A percentile compares a stretch with the other conserved stretches of the same genome.
Evolutionary conservation across 805 yeast species (phyloP).

Genomic region (Kuraishia ogatae): DNA sequence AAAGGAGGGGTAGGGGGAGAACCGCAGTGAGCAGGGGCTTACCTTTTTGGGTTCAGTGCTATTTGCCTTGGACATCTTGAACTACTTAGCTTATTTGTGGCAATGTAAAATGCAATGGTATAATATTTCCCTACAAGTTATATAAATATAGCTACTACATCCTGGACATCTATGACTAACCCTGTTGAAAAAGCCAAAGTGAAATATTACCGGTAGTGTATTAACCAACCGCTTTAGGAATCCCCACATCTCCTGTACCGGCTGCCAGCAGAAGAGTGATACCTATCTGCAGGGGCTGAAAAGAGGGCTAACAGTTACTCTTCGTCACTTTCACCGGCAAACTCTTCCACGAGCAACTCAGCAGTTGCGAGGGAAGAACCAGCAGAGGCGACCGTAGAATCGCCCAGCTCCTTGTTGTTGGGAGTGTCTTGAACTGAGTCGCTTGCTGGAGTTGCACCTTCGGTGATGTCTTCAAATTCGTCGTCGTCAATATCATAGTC

Average conservation of each 20-base stretch:
- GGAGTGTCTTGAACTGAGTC: background rate
- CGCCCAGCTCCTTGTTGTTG: background rate
- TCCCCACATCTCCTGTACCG: background rate
- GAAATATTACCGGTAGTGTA: background rate
- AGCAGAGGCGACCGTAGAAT: background rate
- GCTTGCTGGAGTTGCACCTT: constrained; percentile 5
- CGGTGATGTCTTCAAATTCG: constrained; percentile 17
- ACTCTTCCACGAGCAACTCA: constrained; percentile 6
- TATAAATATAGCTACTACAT: background rate
- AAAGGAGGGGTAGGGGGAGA: background rate
- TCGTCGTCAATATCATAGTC: constrained; percentile 26
- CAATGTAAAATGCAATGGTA: background rate
- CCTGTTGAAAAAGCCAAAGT: background rate
- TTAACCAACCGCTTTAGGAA: background rate
- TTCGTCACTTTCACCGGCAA: constrained; percentile 11
- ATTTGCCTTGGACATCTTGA: background rate
- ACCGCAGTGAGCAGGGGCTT: background rate
- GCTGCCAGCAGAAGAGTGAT: background rate
- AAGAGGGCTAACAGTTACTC: constrained; percentile 2
- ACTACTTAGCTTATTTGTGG: background rate
- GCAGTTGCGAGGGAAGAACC: background rate
- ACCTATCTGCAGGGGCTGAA: background rate
- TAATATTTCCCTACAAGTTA: background rate
- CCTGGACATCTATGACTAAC: background rate
- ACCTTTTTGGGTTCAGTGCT: background rate